A percentile compares a stretch with the other conserved stretches of the same genome.
Conservation (phyloP, 1,139 yeast species). For the Kurtzmaniella quercitrusa region DNA sequence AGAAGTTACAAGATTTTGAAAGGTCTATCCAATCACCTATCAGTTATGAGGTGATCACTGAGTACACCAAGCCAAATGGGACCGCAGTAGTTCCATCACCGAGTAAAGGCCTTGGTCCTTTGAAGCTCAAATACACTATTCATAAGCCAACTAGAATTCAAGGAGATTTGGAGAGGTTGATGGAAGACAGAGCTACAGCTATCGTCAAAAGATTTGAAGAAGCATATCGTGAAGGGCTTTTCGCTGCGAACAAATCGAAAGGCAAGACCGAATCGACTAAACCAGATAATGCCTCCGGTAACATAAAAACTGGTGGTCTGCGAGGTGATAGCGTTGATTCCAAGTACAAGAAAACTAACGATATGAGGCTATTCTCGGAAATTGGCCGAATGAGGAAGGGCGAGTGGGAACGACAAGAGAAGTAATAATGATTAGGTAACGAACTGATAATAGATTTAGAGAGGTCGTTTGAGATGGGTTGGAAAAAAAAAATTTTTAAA, state of each 20-base stretch:
- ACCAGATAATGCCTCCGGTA: not conserved
- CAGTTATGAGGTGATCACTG: not conserved
- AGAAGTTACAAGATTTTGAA: conserved; percentile 17
- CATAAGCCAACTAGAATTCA: not conserved
- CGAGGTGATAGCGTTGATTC: not conserved
- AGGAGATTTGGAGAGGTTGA: conserved; percentile 2
- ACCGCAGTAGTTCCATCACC: conserved; percentile 1
- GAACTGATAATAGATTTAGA: not conserved
- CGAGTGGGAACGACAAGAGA: conserved; percentile 22
- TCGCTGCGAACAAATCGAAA: conserved; percentile 1
- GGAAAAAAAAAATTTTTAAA: not conserved
- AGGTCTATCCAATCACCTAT: conserved; percentile 5
- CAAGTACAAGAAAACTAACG: conserved; percentile 2
- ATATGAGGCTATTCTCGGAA: conserved; percentile 21
- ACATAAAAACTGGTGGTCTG: not conserved
- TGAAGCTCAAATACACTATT: not conserved
- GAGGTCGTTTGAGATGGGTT: too few species aligned
- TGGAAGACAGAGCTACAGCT: conserved; percentile 4
- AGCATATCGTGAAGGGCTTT: conserved; percentile 4
- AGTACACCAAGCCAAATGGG: not conserved
- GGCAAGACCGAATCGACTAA: too few species aligned
- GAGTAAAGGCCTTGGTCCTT: not conserved
- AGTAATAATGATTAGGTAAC: not conserved
- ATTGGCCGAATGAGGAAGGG: conserved; percentile 26
- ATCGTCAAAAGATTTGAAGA: conserved; percentile 2